Evolutionary conservation across 164 flowering plant genomes (phyloP).

Genomic region (Dillenia turbinata): DNA sequence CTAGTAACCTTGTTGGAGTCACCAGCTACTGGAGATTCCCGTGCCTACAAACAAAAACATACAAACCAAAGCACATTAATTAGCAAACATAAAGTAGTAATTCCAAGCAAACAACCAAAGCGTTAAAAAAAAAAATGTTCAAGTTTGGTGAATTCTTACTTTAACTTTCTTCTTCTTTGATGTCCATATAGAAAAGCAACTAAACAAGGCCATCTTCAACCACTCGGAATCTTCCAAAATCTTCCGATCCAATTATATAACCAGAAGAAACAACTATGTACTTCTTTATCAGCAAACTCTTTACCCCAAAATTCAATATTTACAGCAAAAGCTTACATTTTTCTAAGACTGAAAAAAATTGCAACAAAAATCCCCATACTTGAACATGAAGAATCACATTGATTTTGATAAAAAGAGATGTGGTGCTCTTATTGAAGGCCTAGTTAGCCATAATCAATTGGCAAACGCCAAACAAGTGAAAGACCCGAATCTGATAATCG

Average conservation of each 20-base stretch:
- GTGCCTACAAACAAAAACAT: constrained; percentile 2
- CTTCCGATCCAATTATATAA: not conserved
- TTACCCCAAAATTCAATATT: not conserved
- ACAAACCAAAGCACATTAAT: not conserved
- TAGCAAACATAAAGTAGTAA: not conserved
- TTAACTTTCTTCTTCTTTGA: constrained; percentile 52
- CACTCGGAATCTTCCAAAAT: constrained; percentile 2
- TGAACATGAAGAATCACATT: constrained; percentile 10
- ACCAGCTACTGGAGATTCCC: constrained; percentile 12
- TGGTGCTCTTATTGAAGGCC: no score
- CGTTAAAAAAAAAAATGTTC: not conserved
- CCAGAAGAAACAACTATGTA: not conserved
- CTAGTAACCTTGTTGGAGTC: constrained; percentile 16
- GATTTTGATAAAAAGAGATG: constrained; percentile 3
- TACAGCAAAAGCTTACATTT: constrained; percentile 11
- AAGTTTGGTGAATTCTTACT: constrained; percentile 31
- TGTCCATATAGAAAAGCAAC: constrained; percentile 36
- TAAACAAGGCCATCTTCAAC: constrained; percentile 37
- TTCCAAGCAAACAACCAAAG: not conserved
- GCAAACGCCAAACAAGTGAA: constrained; percentile 51
- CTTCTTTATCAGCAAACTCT: not conserved
- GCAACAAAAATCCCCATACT: not conserved
- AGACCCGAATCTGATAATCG: constrained; percentile 7
- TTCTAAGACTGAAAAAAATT: constrained; percentile 4
- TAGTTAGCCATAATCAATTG: constrained; percentile 79